phyloP scores from a whole-genome alignment of 2,329 filamentous ascomycete species.

The Cladosporium cucumerinum region DNA sequence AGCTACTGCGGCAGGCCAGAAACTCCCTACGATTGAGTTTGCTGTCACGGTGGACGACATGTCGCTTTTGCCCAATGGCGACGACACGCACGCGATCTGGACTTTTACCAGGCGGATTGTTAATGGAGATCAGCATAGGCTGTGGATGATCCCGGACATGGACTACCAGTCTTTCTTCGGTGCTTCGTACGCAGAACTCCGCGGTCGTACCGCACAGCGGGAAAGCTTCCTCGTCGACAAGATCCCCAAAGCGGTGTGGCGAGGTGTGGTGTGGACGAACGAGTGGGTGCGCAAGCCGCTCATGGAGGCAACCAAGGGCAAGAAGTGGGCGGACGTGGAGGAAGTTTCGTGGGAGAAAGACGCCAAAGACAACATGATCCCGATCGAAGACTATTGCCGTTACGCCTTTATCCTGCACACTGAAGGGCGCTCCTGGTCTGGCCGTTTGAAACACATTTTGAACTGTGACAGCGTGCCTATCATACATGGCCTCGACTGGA shows the following conservation, averaged over 20 bases:
- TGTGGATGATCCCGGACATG: slow-evolving; percentile 53
- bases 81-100: slow-evolving; percentile 23
- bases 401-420: slow-evolving; percentile 30
- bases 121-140: slow-evolving; percentile 36
- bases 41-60: slow-evolving; percentile 47
- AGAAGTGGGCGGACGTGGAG: slow-evolving; percentile 38
- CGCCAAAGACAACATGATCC: slow-evolving; percentile 21
- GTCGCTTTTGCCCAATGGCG: slow-evolving; percentile 13
- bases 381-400: slow-evolving; percentile 28
- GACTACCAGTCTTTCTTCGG: slow-evolving; percentile 46
- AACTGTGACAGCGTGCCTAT: slow-evolving; percentile 31
- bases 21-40: slow-evolving; percentile 48
- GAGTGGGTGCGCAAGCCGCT: slow-evolving; percentile 31
- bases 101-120: slow-evolving; percentile 22
- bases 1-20: slow-evolving; percentile 35
- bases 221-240: slow-evolving; percentile 26
- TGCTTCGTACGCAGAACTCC: slow-evolving; percentile 21
- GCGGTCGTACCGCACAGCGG: slow-evolving; percentile 21
- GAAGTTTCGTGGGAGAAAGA: slow-evolving; percentile 24
- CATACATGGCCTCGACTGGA: slow-evolving; percentile 29
- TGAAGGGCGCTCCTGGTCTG: slow-evolving; percentile 30
- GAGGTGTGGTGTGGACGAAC: slow-evolving; percentile 30
- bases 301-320: slow-evolving; percentile 29
- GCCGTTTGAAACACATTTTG: slow-evolving; percentile 30
- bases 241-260: slow-evolving; percentile 32